A percentile compares a stretch with the other conserved stretches of the same genome.
Evolutionary conservation across 2,329 filamentous ascomycete genomes (phyloP).

Genomic region (Lachnellula subtilissima): DNA sequence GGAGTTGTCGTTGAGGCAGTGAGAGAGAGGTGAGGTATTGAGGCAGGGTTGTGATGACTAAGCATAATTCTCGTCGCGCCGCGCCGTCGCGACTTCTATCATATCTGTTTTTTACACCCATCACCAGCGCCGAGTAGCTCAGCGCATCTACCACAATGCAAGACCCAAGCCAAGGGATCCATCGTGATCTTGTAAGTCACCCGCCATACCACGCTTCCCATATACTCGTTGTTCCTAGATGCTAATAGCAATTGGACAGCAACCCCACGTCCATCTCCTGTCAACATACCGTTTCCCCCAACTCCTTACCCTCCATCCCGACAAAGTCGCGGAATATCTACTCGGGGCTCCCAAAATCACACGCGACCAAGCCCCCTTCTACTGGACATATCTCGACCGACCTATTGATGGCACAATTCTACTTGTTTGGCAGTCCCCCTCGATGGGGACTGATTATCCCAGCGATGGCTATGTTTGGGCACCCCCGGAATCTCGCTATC

Average conservation of each 20-base stretch:
- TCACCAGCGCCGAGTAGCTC: background rate
- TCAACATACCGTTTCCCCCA: conserved; percentile 77
- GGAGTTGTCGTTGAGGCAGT: too few species aligned
- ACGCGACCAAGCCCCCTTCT: conserved; percentile 79
- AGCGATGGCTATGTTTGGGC: conserved; percentile 93
- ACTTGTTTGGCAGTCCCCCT: conserved; percentile 82
- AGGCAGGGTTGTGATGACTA: too few species aligned
- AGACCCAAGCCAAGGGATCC: conserved; percentile 41
- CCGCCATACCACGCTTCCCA: background rate
- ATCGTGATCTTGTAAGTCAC: conserved; percentile 39
- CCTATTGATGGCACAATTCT: conserved; percentile 78
- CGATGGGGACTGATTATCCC: conserved; percentile 68
- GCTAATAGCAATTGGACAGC: conserved; percentile 19
- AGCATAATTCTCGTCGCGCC: too few species aligned
- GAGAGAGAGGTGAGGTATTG: too few species aligned
- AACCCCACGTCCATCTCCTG: conserved; percentile 75
- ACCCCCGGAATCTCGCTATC: conserved; percentile 71
- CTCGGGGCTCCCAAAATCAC: conserved; percentile 79
- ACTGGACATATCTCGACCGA: conserved; percentile 85
- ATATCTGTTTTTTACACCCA: background rate
- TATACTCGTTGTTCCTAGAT: background rate
- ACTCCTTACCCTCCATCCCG: conserved; percentile 64
- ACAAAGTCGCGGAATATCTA: conserved; percentile 79
- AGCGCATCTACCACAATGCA: conserved; percentile 35
- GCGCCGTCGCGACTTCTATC: background rate